Conservation (phyloP, 306 rosid genomes). For the Dryas alaskensis region DNA sequence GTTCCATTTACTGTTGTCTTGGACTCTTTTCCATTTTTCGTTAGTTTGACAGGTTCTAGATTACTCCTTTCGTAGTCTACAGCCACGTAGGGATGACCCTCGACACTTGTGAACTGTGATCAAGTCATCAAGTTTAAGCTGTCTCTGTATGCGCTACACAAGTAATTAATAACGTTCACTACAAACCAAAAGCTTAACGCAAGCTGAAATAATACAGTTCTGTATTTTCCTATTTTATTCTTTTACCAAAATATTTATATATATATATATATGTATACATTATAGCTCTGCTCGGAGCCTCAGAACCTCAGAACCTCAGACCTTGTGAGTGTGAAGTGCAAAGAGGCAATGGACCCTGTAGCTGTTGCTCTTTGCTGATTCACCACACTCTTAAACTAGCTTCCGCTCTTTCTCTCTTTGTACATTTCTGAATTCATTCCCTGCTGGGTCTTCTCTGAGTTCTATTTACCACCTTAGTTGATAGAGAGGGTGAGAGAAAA, state of each 20-base stretch:
- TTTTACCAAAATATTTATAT: not conserved
- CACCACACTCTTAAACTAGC: slow-evolving; percentile 13
- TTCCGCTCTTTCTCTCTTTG: not conserved
- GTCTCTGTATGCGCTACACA: not conserved
- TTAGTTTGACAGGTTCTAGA: not conserved
- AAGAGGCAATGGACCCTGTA: slow-evolving; percentile 33
- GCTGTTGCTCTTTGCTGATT: slow-evolving; percentile 17
- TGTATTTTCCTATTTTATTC: not conserved
- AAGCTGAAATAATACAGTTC: not conserved
- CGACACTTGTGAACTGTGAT: slow-evolving; percentile 47
- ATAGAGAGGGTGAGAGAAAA: not conserved
- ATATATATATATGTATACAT: slow-evolving; percentile 29
- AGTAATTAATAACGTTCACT: not conserved
- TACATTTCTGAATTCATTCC: slow-evolving; percentile 20
- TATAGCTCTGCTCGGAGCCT: slow-evolving; percentile 27
- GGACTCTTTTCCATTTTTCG: not conserved
- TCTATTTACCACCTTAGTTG: not conserved
- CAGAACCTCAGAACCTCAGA: slow-evolving; percentile 15
- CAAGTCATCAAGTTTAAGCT: slow-evolving; percentile 28
- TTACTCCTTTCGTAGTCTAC: slow-evolving; percentile 17
- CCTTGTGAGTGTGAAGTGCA: slow-evolving; percentile 26
- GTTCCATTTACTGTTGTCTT: not conserved
- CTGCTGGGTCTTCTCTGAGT: slow-evolving; percentile 18
- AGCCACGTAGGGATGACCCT: slow-evolving; percentile 34
- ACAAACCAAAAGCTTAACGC: slow-evolving; percentile 2